Percentiles rank a stretch among this genome's conserved stretches.
phyloP scores from a whole-genome alignment of 225 moss, liverwort and hornwort genomes.

The Antitrichia curtipendula region DNA sequence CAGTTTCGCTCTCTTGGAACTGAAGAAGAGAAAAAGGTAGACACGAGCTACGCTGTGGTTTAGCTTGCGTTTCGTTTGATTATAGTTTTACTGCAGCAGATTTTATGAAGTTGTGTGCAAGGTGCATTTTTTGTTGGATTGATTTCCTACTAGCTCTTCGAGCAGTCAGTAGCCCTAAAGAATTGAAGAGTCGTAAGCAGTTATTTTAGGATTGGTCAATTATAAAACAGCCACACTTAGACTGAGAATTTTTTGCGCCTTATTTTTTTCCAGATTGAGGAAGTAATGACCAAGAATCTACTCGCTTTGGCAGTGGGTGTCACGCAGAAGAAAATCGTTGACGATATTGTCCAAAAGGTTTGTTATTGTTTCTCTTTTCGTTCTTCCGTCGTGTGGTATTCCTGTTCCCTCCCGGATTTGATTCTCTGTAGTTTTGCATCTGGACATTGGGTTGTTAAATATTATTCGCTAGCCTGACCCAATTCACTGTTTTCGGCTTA shows the following conservation, averaged over 20 bases:
- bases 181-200: too few species aligned
- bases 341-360: slow-evolving; percentile 66
- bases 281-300: slow-evolving; percentile 37
- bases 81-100: background rate
- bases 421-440: background rate
- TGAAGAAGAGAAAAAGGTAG: slow-evolving; percentile 13
- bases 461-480: background rate
- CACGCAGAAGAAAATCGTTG: slow-evolving; percentile 60
- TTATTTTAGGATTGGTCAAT: background rate
- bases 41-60: background rate
- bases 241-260: background rate
- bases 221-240: background rate
- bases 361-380: background rate
- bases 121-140: background rate
- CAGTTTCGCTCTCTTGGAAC: slow-evolving; percentile 45
- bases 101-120: background rate
- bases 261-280: slow-evolving; percentile 16
- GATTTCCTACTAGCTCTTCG: background rate
- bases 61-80: background rate
- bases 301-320: slow-evolving; percentile 86
- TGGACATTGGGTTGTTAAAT: background rate
- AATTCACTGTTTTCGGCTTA: background rate
- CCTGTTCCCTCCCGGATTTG: background rate
- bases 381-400: background rate
- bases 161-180: background rate